A percentile compares a stretch with the other conserved stretches of the same genome.
Conservation (phyloP, 257 asterid species). For the Primulina huaijiensis region DNA sequence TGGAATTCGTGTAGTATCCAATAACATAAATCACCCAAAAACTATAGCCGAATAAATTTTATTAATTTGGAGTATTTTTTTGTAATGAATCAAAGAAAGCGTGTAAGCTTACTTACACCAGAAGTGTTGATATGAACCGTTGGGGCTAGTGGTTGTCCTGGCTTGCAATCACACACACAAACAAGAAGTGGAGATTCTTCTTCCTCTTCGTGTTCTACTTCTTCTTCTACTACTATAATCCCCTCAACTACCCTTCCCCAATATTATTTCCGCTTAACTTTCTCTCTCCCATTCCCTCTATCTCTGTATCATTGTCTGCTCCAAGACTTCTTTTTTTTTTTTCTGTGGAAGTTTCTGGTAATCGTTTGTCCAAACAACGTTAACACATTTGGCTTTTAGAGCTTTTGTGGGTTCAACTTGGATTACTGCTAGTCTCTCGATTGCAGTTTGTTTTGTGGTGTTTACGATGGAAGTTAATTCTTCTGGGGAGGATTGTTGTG, state of each 20-base stretch:
- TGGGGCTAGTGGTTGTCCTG: slow-evolving; percentile 48
- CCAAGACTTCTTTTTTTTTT: slow-evolving; percentile 34
- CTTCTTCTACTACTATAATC: slow-evolving; percentile 36
- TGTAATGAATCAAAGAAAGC: no score
- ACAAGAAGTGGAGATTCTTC: slow-evolving; percentile 6
- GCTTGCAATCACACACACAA: slow-evolving; percentile 42
- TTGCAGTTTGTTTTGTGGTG: slow-evolving; percentile 15
- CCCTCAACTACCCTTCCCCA: slow-evolving; percentile 67
- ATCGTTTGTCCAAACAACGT: slow-evolving; percentile 33
- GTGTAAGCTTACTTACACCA: slow-evolving; percentile 1
- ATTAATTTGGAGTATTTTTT: no score
- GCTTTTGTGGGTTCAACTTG: slow-evolving; percentile 18
- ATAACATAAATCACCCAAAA: no score
- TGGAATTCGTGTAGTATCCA: no score
- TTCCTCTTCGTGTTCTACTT: neutral
- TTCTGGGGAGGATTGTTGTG: slow-evolving; percentile 90
- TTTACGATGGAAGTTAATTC: slow-evolving; percentile 59
- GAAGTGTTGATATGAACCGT: slow-evolving; percentile 34
- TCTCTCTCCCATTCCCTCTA: slow-evolving; percentile 27
- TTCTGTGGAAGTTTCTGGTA: slow-evolving; percentile 24
- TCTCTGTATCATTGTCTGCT: slow-evolving; percentile 58
- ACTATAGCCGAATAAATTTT: no score
- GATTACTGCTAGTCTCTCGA: neutral
- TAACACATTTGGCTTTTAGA: slow-evolving; percentile 29
- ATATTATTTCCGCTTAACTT: slow-evolving; percentile 11